Conservation (phyloP, 1,284 basidiomycete species). For the Papiliotrema laurentii region DNA sequence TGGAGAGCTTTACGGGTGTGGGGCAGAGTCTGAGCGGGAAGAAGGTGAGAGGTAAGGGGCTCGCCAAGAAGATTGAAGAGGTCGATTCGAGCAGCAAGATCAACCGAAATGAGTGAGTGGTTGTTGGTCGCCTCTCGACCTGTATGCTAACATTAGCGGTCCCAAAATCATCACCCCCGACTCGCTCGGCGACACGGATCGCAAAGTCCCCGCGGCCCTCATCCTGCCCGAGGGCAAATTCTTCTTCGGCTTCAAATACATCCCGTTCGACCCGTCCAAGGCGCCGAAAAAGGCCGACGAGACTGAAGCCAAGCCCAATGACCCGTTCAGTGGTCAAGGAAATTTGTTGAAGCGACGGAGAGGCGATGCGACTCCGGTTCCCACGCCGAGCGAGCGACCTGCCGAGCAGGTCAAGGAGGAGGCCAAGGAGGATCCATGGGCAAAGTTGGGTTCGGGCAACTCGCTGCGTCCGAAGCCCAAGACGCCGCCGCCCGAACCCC, state of each 20-base stretch:
- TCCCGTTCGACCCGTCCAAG: slow-evolving; percentile 59
- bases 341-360: slow-evolving; percentile 27
- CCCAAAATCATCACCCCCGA: slow-evolving; percentile 80
- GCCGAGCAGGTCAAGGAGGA: slow-evolving; percentile 15
- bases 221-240: slow-evolving; percentile 87
- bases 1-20: slow-evolving; percentile 90
- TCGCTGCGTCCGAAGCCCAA: slow-evolving; percentile 18
- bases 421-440: slow-evolving; percentile 42
- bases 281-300: slow-evolving; percentile 41
- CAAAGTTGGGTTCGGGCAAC: slow-evolving; percentile 41
- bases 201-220: slow-evolving; percentile 81
- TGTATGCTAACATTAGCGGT: slow-evolving; percentile 55
- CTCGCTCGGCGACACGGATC: slow-evolving; percentile 63
- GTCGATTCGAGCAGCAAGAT: slow-evolving; percentile 81
- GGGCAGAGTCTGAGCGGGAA: slow-evolving; percentile 83
- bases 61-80: slow-evolving; percentile 74
- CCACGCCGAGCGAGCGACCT: not conserved
- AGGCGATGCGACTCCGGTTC: not conserved
- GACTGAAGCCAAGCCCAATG: slow-evolving; percentile 8
- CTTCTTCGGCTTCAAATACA: slow-evolving; percentile 85
- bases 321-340: slow-evolving; percentile 40
- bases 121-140: not conserved
- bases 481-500: not conserved
- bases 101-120: slow-evolving; percentile 73
- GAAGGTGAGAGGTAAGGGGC: slow-evolving; percentile 87